Evolutionary conservation across 345 rosid genomes (phyloP).

Genomic region (Balakata baccata): DNA sequence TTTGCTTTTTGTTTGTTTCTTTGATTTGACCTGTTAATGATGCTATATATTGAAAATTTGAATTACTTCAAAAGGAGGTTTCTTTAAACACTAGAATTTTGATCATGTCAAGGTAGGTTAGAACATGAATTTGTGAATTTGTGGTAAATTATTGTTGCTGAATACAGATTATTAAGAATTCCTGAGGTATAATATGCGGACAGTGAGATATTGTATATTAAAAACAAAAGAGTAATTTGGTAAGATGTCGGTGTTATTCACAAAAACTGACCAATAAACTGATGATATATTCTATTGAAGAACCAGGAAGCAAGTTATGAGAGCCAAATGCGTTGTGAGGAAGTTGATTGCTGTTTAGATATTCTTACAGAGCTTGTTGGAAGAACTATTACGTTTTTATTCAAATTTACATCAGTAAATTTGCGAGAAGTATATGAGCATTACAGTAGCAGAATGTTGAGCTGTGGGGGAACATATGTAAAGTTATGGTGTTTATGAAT

Average conservation of each 20-base stretch:
- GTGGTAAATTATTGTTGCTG: background rate
- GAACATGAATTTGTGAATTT: slow-evolving; percentile 1
- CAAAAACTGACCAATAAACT: background rate
- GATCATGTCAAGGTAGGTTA: background rate
- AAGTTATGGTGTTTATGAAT: background rate
- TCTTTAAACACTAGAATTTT: background rate
- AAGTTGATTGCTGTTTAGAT: background rate
- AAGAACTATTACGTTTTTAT: background rate
- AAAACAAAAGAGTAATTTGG: slow-evolving; percentile 10
- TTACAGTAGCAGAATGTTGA: background rate
- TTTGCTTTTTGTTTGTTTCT: slow-evolving; percentile 7
- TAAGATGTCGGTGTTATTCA: background rate
- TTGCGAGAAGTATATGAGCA: background rate
- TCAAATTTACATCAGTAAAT: background rate
- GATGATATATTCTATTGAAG: background rate
- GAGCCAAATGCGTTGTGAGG: background rate
- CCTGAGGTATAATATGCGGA: background rate
- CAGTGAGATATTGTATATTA: background rate
- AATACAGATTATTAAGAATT: background rate
- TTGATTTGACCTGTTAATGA: slow-evolving; percentile 6
- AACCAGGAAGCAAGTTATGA: background rate
- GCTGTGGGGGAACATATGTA: background rate
- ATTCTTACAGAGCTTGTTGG: background rate
- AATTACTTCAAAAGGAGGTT: background rate
- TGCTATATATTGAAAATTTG: background rate